phyloP scores from a whole-genome alignment of 2,329 filamentous ascomycete genomes.

The Fusarium xylarioides region DNA sequence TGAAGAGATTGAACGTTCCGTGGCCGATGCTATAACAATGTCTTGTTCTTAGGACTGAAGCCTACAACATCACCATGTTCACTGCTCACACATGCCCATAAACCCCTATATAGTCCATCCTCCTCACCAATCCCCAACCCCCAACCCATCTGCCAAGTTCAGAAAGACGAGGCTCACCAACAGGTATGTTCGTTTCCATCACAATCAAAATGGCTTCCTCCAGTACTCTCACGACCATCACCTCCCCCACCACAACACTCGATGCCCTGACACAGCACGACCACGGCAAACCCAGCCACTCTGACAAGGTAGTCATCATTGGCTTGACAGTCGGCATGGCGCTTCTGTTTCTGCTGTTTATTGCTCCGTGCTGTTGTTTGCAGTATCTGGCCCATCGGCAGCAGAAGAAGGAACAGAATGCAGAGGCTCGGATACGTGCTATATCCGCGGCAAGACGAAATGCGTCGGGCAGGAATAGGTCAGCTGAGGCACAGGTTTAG shows the following conservation, averaged over 20 bases:
- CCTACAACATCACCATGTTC: background rate
- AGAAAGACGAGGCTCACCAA: background rate
- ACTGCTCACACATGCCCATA: background rate
- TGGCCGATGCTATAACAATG: background rate
- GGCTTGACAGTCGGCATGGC: background rate
- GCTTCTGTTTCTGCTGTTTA: constrained; percentile 2
- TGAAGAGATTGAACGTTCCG: background rate
- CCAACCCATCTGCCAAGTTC: background rate
- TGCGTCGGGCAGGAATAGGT: background rate
- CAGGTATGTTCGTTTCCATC: background rate
- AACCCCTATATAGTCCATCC: background rate
- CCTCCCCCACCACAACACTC: background rate
- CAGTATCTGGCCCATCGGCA: constrained; percentile 5
- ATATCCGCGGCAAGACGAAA: background rate
- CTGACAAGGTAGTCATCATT: background rate
- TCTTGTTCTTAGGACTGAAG: background rate
- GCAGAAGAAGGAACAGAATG: background rate
- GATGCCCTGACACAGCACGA: background rate
- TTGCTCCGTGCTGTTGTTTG: constrained; percentile 15
- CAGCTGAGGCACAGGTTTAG: background rate
- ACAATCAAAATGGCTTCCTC: constrained; percentile 4
- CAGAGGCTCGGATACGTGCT: background rate
- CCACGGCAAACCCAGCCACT: background rate
- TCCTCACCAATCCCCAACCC: background rate
- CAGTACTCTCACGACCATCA: constrained; percentile 3